A percentile compares a stretch with the other conserved stretches of the same genome.
Evolutionary conservation across 1,284 basidiomycete genomes (phyloP).

Genomic region (Naganishia liquefaciens): DNA sequence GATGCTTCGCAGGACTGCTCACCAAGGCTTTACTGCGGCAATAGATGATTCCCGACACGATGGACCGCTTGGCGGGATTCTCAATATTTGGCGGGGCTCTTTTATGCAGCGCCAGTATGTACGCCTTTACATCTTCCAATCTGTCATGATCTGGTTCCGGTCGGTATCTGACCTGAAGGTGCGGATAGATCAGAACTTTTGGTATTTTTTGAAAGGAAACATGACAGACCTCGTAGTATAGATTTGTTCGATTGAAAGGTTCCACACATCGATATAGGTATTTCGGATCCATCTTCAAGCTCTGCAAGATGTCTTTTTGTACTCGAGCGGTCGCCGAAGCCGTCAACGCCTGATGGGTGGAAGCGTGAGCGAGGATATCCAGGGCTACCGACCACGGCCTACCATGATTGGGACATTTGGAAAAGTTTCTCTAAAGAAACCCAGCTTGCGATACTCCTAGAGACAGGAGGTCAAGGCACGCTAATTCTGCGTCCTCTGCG

Average conservation of each 20-base stretch:
- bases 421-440: slow-evolving; percentile 68
- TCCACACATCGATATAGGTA: slow-evolving; percentile 67
- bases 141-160: slow-evolving; percentile 59
- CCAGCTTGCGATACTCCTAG: slow-evolving; percentile 68
- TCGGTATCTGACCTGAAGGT: slow-evolving; percentile 63
- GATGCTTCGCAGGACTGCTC: neutral
- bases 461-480: neutral
- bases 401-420: slow-evolving; percentile 77
- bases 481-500: no score
- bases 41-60: slow-evolving; percentile 77
- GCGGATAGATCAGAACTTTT: neutral
- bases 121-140: slow-evolving; percentile 67
- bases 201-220: neutral
- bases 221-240: slow-evolving; percentile 70
- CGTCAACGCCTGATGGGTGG: slow-evolving; percentile 47
- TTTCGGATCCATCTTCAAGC: slow-evolving; percentile 63
- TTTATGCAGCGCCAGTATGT: slow-evolving; percentile 58
- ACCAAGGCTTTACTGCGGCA: slow-evolving; percentile 64
- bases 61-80: slow-evolving; percentile 58
- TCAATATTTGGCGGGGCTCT: slow-evolving; percentile 55
- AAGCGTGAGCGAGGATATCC: neutral
- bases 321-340: slow-evolving; percentile 61
- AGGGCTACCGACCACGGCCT: slow-evolving; percentile 33
- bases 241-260: slow-evolving; percentile 75
- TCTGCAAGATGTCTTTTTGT: slow-evolving; percentile 68